phyloP scores from a whole-genome alignment of 2,329 filamentous ascomycete genomes.

The Cercospora nicotianae region DNA sequence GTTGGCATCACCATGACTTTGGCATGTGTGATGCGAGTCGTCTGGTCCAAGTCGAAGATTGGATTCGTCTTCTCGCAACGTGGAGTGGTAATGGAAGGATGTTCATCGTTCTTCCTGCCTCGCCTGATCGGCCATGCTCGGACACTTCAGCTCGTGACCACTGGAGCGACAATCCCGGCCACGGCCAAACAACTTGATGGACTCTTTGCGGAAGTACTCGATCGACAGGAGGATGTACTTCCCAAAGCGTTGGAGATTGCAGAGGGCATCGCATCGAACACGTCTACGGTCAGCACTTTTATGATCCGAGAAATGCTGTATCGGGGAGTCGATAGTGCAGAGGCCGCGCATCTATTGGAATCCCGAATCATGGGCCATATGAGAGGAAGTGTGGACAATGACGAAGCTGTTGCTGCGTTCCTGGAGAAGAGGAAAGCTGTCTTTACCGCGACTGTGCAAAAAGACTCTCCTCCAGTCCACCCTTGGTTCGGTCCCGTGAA shows the following conservation, averaged over 20 bases:
- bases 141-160: conserved; percentile 22
- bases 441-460: conserved; percentile 24
- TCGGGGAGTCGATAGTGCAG: conserved; percentile 23
- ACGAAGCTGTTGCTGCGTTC: conserved; percentile 27
- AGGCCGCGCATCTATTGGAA: conserved; percentile 27
- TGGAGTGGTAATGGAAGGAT: conserved; percentile 26
- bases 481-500: conserved; percentile 25
- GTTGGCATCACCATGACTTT: conserved; percentile 30
- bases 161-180: conserved; percentile 18
- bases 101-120: conserved; percentile 27
- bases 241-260: conserved; percentile 22
- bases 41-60: conserved; percentile 27
- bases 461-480: conserved; percentile 25
- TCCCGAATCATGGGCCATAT: conserved; percentile 26
- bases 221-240: conserved; percentile 25
- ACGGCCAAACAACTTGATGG: conserved; percentile 21
- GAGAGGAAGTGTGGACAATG: conserved; percentile 25
- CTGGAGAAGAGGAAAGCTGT: conserved; percentile 25
- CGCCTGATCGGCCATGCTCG: conserved; percentile 22
- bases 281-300: conserved; percentile 26
- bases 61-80: conserved; percentile 29
- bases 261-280: conserved; percentile 20
- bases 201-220: conserved; percentile 25
- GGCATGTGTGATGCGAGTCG: conserved; percentile 22
- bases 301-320: conserved; percentile 30